Base-by-base conservation (phyloP, 2,329 filamentous ascomycete species). In the Neofusicoccum ribis region DNA sequence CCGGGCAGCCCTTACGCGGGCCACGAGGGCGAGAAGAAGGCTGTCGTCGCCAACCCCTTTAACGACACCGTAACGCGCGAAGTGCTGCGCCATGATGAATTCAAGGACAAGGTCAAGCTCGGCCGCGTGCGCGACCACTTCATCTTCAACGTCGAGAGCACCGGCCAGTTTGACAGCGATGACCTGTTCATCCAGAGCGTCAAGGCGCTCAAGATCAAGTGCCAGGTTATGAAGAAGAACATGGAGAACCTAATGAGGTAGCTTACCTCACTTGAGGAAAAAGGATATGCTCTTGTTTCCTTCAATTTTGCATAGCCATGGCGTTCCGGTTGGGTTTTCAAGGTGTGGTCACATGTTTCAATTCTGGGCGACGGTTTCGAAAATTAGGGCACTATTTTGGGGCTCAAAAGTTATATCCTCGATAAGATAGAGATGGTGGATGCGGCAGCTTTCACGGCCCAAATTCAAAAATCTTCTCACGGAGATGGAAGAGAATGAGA, bases 31-130 rank as follows among this genome's bases (percentile, higher is more conserved):
- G 89, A 97, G 81, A 80, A 86, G 72, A 96, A 96, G 81, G 95
- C 94, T 0, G 92, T 97, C 0, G 94, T 99, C 1, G 81, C 83
- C 68, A 89, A 98, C 77, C 83, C 94, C 1, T 96, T 97, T 88
- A 91, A 91, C 73, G 96, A 99, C 77, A 98, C 94, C 0, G 94
- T 99, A 67, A 96, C 91, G 79, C 87, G 95, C 70, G 96, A 99
- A 81, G 95, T 91, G 73, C 80, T 99, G 74, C 88, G 95, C 58
- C 94, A 99, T 76, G 85, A 89, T 31, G 95, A 98, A 80, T 98
- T 99, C 81, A 88, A 95, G 79, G 91, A 89, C 75, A 99, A 97
- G 83, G 95, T 99, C 69, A 93, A 93, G 83, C 86, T 99, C 37
- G 95, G 95, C 49, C 86, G 96, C 63, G 83, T 93, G 72, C 85